phyloP scores from a whole-genome alignment of 306 rosid species.

The Castanospermum australe region DNA sequence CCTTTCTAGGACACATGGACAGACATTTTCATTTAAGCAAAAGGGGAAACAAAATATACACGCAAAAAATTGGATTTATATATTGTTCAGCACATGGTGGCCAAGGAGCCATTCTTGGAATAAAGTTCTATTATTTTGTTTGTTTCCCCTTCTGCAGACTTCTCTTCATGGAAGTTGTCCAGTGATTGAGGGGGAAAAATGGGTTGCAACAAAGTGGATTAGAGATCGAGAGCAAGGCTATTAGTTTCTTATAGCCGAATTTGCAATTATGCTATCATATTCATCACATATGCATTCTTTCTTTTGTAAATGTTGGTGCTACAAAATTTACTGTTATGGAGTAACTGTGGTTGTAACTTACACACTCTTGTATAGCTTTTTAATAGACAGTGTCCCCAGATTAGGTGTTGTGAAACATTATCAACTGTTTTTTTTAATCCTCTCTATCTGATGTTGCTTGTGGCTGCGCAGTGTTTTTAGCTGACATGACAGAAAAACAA shows the following conservation, averaged over 20 bases:
- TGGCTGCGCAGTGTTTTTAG: too few species aligned
- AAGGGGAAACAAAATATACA: neutral
- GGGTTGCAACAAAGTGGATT: slow-evolving; percentile 60
- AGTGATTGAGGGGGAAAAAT: slow-evolving; percentile 51
- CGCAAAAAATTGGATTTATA: neutral
- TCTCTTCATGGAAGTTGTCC: slow-evolving; percentile 62
- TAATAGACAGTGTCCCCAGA: neutral
- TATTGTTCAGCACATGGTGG: neutral
- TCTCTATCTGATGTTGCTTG: too few species aligned
- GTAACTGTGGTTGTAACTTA: neutral
- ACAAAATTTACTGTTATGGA: neutral
- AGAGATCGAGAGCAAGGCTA: slow-evolving; percentile 39
- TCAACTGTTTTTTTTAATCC: too few species aligned
- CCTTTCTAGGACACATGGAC: neutral
- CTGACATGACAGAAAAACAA: too few species aligned
- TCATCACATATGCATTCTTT: neutral
- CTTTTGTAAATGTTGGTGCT: neutral
- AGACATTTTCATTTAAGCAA: neutral
- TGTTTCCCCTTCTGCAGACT: slow-evolving; percentile 28
- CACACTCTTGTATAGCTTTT: neutral
- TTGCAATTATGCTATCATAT: neutral
- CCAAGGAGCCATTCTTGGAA: neutral
- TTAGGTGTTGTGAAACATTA: neutral
- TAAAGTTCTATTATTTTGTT: neutral
- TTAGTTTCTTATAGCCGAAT: neutral